Evolutionary conservation across 2,329 filamentous ascomycete genomes (phyloP), one percentile per base, ranked within the genome.

Genomic region (Aspergillus cejpii): DNA sequence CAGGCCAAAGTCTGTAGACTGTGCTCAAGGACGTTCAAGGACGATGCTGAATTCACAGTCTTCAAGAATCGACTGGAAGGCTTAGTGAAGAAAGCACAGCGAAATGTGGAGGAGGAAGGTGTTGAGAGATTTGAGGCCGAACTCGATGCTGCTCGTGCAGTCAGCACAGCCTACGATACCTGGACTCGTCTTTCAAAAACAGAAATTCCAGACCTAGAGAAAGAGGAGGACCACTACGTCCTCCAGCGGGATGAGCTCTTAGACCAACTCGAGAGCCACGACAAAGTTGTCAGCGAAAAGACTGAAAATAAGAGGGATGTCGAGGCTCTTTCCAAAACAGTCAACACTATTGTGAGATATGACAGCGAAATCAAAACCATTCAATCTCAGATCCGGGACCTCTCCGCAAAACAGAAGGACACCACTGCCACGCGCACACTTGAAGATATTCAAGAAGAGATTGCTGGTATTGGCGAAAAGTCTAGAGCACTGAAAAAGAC

Each of bases 381-480:
- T 4, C 79, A 86, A 57, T 69, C 70, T 29, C 85, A 95, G 62
- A 84, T 96, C 39, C 75, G 84, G 44, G 81, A 85, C 43, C 78
- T 95, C 39, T 75, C 80, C 46, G 81, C 81, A 6, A 88, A 89
- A 54, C 85, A 96, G 60, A 81, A 84, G 58, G 79, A 83, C 11
- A 74, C 76, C 20, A 78, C 79, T 10, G 65, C 75, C 7, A 77
- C 79, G 11, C 80, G 87, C 50, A 86, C 85, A 23, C 77, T 88
- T 5, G 86, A 94, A 43, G 86, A 92, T 53, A 89, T 97, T 42
- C 85, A 92, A 56, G 82, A 86, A 42, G 79, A 89, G 38, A 79
- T 89, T 49, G 80, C 80, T 38, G 68, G 72, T 14, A 75, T 83
- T 44, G 78, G 77, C 15, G 86, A 89, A 48, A 80, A 86, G 59